Percentiles rank a stretch among this genome's conserved stretches.
Conservation (phyloP, 164 flowering plant genomes). For the Brasenia schreberi region DNA sequence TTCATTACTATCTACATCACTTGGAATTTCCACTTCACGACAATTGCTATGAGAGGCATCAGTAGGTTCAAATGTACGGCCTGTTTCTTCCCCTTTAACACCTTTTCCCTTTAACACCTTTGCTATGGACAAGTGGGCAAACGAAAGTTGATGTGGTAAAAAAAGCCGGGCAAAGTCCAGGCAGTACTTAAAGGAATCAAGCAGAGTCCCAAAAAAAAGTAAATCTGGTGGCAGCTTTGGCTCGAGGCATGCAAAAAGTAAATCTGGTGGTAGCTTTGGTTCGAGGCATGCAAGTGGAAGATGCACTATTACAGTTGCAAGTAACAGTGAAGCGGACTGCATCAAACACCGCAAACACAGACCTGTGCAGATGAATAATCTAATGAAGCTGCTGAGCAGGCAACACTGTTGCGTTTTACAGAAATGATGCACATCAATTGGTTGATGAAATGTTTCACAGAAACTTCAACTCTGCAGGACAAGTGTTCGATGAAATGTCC, state of each 20-base stretch:
- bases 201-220: slow-evolving; percentile 83
- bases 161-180: slow-evolving; percentile 63
- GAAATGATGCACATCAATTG: no score
- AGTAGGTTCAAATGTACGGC: slow-evolving; percentile 20
- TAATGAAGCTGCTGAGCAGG: no score
- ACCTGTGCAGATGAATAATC: no score
- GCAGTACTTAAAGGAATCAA: slow-evolving; percentile 74
- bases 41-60: slow-evolving; percentile 37
- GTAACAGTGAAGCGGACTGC: slow-evolving; percentile 73
- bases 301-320: slow-evolving; percentile 81
- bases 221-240: slow-evolving; percentile 75
- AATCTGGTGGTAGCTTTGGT: slow-evolving; percentile 80
- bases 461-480: no score
- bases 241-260: slow-evolving; percentile 92
- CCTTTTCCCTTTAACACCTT: no score
- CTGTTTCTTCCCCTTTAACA: slow-evolving; percentile 54
- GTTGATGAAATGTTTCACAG: no score
- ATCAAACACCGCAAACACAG: no score
- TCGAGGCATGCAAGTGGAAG: slow-evolving; percentile 95
- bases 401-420: no score
- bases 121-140: slow-evolving; percentile 31
- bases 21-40: slow-evolving; percentile 61
- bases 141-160: slow-evolving; percentile 34
- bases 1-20: slow-evolving; percentile 31
- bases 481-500: no score